A percentile compares a stretch with the other conserved stretches of the same genome.
Evolutionary conservation across 208 protist species (phyloP).

Genomic region (Entamoeba histolytica): DNA sequence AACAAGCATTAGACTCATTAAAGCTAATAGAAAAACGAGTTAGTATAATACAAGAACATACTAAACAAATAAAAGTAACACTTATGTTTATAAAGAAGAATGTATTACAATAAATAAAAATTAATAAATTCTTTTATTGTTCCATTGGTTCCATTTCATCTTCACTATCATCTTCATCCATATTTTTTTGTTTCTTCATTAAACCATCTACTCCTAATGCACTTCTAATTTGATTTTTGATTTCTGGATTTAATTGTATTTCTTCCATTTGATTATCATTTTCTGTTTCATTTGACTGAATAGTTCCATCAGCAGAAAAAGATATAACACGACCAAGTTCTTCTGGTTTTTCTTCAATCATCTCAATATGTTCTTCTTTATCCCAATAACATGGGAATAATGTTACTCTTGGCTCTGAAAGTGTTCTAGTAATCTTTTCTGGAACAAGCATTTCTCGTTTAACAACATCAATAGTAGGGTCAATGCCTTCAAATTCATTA

Average conservation of each 20-base stretch:
- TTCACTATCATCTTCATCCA: not conserved
- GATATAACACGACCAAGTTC: not conserved
- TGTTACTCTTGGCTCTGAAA: not conserved
- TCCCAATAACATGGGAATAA: not conserved
- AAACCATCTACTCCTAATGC: not conserved
- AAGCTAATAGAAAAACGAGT: not conserved
- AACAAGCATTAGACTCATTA: not conserved
- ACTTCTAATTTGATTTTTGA: not conserved
- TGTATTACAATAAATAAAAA: not conserved
- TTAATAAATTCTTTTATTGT: too few species aligned
- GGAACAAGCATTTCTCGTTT: not conserved
- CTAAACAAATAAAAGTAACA: not conserved
- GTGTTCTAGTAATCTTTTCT: not conserved
- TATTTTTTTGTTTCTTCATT: not conserved
- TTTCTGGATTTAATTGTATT: not conserved
- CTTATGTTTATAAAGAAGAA: not conserved
- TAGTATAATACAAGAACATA: not conserved
- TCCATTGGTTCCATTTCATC: not conserved
- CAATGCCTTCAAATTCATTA: not conserved
- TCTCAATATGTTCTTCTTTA: not conserved
- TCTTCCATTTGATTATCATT: not conserved
- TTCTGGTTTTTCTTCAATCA: not conserved
- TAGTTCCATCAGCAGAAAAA: not conserved
- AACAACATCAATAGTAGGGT: not conserved
- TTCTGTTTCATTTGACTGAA: not conserved